Evolutionary conservation across 192 early-diverging fungal genomes (phyloP).

Genomic region (Backusella macrospora): DNA sequence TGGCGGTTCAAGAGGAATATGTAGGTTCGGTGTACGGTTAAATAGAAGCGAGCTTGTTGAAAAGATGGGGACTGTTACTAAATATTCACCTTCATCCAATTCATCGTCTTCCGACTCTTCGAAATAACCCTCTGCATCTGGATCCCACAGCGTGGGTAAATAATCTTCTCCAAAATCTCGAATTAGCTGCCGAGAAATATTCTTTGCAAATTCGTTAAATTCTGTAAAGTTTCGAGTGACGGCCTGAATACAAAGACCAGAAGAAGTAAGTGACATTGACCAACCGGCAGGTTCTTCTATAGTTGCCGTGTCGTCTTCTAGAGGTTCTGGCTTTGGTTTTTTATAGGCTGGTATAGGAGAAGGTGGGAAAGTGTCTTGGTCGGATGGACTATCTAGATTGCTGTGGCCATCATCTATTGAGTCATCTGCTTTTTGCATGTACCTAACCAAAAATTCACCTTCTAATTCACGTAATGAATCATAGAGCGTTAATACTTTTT

Average conservation of each 20-base stretch:
- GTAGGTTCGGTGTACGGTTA: neutral
- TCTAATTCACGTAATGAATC: constrained; percentile 35
- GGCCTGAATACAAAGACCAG: constrained; percentile 31
- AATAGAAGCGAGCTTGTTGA: constrained; percentile 12
- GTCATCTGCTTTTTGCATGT: constrained; percentile 31
- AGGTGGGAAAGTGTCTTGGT: neutral
- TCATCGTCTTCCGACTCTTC: constrained; percentile 34
- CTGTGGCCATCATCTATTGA: neutral
- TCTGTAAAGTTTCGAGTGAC: constrained; percentile 24
- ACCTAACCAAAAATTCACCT: constrained; percentile 36
- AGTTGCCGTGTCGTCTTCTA: neutral
- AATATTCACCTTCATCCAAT: constrained; percentile 37
- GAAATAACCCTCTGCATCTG: constrained; percentile 17
- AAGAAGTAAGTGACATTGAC: constrained; percentile 30
- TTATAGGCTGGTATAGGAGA: neutral
- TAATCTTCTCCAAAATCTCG: constrained; percentile 27
- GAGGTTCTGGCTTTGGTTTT: neutral
- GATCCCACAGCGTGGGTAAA: constrained; percentile 14
- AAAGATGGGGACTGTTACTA: constrained; percentile 40
- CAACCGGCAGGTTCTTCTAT: constrained; percentile 15
- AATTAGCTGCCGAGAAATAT: constrained; percentile 22
- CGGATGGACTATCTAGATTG: neutral
- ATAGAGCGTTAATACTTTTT: constrained; percentile 39
- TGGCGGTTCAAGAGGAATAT: neutral
- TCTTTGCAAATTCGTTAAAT: constrained; percentile 23